Evolutionary conservation across 805 yeast genomes (phyloP).

Genomic region (Candida sanyiensis): DNA sequence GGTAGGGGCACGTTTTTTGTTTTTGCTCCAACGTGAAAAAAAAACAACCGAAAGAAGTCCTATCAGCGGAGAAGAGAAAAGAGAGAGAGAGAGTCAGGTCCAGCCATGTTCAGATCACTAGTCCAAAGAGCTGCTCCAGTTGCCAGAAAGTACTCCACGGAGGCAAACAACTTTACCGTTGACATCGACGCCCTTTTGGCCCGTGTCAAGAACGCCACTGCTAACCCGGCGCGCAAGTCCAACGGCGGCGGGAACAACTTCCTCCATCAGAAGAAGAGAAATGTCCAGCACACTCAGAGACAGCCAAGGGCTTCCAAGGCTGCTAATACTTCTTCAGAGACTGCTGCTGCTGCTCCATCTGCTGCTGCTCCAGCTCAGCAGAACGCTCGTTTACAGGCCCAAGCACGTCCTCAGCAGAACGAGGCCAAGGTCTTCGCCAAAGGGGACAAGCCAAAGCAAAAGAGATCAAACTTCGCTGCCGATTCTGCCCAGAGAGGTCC

Average conservation of each 20-base stretch:
- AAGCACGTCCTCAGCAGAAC: background rate
- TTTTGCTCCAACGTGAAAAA: background rate
- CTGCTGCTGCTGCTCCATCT: background rate
- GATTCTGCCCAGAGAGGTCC: conserved; percentile 3
- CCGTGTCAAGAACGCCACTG: conserved; percentile 10
- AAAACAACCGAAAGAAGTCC: background rate
- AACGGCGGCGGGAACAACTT: background rate
- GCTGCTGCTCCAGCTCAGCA: background rate
- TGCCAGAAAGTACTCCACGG: conserved; percentile 7
- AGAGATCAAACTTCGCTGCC: background rate
- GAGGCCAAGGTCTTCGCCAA: background rate
- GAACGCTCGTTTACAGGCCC: background rate
- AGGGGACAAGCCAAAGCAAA: background rate
- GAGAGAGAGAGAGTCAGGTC: background rate
- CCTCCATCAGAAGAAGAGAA: conserved; percentile 1
- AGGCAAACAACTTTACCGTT: background rate
- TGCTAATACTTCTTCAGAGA: background rate
- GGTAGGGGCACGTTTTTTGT: background rate
- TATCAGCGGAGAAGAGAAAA: background rate
- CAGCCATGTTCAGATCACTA: conserved; percentile 7
- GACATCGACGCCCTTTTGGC: conserved; percentile 13
- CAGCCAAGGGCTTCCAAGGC: too few species aligned
- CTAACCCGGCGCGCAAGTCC: background rate
- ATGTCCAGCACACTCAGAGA: conserved; percentile 1
- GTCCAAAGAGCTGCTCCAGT: background rate